Percentiles rank a stretch among this genome's conserved stretches.
Conservation (phyloP, 1,284 basidiomycete species). For the Pseudomicrostroma phylloplanum region DNA sequence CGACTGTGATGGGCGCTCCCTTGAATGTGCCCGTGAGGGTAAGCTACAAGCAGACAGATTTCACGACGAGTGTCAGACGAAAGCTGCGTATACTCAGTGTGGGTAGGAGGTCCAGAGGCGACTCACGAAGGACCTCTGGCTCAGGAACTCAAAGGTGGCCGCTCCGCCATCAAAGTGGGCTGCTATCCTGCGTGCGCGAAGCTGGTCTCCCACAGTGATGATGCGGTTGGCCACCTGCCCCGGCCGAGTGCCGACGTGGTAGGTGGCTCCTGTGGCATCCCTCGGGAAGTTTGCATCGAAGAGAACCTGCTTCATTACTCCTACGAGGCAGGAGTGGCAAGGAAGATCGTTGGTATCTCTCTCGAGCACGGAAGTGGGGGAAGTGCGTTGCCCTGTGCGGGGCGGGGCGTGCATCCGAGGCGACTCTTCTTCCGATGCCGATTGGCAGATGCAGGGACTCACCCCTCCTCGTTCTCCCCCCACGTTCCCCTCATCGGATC, state of each 20-base stretch:
- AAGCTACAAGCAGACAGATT: constrained; percentile 39
- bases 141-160: constrained; percentile 59
- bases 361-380: no score
- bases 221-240: constrained; percentile 67
- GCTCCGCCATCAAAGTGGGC: constrained; percentile 58
- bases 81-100: no score
- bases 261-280: constrained; percentile 15
- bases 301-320: constrained; percentile 11
- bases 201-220: constrained; percentile 68
- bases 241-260: constrained; percentile 10
- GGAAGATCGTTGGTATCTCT: background rate
- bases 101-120: background rate
- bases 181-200: constrained; percentile 63
- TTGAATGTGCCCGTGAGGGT: constrained; percentile 72
- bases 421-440: no score
- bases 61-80: background rate
- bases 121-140: constrained; percentile 64
- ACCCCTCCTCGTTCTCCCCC: no score
- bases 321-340: background rate
- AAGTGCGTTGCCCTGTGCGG: no score
- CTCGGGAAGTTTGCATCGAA: constrained; percentile 16
- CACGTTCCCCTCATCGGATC: no score
- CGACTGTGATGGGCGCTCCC: constrained; percentile 64
- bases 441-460: no score
- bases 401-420: no score